Conservation (phyloP, 768 basidiomycete species). For the Galerina marginata region DNA sequence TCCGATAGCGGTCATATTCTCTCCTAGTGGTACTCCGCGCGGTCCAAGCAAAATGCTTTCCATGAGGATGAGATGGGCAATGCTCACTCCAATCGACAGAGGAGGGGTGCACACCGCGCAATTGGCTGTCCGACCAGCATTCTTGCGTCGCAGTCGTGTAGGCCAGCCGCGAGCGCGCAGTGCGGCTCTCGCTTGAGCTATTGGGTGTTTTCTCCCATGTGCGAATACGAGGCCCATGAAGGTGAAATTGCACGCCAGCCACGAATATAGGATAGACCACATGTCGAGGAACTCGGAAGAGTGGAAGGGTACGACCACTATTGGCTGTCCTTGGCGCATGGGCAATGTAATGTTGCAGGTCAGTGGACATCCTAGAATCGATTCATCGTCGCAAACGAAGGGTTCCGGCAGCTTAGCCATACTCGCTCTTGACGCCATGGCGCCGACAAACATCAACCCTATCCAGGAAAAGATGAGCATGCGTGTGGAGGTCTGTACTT, state of each 20-base stretch:
- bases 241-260: neutral
- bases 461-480: constrained; percentile 8
- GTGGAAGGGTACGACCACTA: neutral
- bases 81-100: constrained; percentile 3
- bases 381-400: neutral
- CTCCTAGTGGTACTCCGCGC: constrained; percentile 11
- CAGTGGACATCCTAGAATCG: neutral
- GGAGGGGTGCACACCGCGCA: constrained; percentile 8
- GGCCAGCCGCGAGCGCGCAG: neutral
- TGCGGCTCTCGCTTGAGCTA: neutral
- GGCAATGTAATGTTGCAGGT: constrained; percentile 3
- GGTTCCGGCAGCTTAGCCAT: neutral
- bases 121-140: neutral
- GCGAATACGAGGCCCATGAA: neutral
- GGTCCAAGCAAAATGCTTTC: constrained; percentile 8
- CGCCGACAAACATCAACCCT: constrained; percentile 3
- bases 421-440: constrained; percentile 2
- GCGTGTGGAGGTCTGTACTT: neutral
- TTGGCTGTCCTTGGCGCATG: neutral
- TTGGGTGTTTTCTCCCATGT: neutral
- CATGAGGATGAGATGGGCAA: constrained; percentile 9
- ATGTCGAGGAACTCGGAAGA: neutral
- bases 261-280: neutral
- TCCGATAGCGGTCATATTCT: constrained; percentile 15
- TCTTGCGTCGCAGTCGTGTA: neutral